Base-by-base conservation (phyloP, 2,329 filamentous ascomycete species). In the Pseudogymnoascus sp. region DNA sequence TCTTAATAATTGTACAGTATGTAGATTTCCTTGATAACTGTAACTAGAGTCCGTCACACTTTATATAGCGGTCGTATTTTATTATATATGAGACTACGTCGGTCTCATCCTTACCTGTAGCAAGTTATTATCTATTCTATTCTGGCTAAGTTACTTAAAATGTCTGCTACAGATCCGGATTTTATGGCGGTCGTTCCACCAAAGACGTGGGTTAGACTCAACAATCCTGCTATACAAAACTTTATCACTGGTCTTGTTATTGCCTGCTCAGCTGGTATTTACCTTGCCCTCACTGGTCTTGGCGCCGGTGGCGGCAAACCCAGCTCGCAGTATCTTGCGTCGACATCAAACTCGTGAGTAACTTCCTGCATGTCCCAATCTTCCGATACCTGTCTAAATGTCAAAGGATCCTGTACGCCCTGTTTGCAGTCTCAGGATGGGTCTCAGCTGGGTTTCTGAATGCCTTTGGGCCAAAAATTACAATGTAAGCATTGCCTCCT, bases 241-340 rank as follows among this genome's bases (percentile, higher is more conserved):
- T 42, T 42, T 10, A 42, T 42, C 16, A 42, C 38, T 42, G 38
- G 38, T 18, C 38, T 56, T 38, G 50, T 64, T 4, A 65, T 66
- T 38, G 64, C 66, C 64, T 66, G 62, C 34, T 46, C 59, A n/a
- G 61, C 62, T 21, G 62, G 66, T n/a, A 62, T 67, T 37, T 67
- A 65, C 16, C 59, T 65, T n/a, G 66, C 66, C 18, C 37, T 67
- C 12, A 59, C 62, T 44, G 66, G 65, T 6, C 62, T 67, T 18
- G 65, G 65, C n/a, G 65, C 65, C 7, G 66, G 66, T 16, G 66
- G 65, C 10, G 63, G 66, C 18, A 66, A 67, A 46, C 65, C 63
- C 18, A 53, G 50, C n/a, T 67, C 66, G 44, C 25, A 62, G 21
- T 21, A 18, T 25, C 50, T 61, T 31, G 50, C 62, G 5, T 37